These are phyloP conservation scores for Fusarium oxysporum DNA, from an alignment of 2,329 filamentous ascomycete genomes.

Conservation along the genomic window DNA sequence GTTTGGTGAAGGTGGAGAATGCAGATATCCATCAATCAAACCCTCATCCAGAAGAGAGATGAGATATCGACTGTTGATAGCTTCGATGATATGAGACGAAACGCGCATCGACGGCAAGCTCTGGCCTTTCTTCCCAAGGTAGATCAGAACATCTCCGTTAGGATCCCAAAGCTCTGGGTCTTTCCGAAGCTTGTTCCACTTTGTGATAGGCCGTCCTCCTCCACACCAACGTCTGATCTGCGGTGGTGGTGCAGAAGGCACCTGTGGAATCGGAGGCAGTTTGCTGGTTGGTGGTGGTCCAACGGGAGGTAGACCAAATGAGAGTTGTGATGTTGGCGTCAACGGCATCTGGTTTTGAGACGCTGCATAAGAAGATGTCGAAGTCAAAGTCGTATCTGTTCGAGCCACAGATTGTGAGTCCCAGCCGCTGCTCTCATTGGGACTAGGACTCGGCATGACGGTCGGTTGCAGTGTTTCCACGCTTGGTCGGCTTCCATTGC, in stretches of 20 bases:
- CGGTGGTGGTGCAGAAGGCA: conserved; percentile 37
- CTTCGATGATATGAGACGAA: conserved; percentile 69
- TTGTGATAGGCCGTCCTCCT: conserved; percentile 59
- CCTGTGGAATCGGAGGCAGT: conserved; percentile 56
- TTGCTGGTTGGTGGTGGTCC: conserved; percentile 57
- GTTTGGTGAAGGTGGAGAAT: conserved; percentile 56
- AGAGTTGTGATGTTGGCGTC: conserved; percentile 35
- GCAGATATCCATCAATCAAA: conserved; percentile 57
- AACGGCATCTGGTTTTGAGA: conserved; percentile 33
- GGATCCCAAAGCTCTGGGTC: conserved; percentile 72
- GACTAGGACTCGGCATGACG: conserved; percentile 6
- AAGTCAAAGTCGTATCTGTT: conserved; percentile 21
- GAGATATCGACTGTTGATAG: conserved; percentile 66
- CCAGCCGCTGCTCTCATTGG: conserved; percentile 26
- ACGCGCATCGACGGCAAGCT: conserved; percentile 65
- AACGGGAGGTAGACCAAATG: conserved; percentile 34
- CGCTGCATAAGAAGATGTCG: conserved; percentile 23
- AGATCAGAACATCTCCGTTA: conserved; percentile 70
- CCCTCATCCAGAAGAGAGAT: conserved; percentile 66
- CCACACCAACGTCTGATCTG: conserved; percentile 67
- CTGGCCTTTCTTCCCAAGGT: conserved; percentile 61
- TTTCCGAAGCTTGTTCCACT: conserved; percentile 69
- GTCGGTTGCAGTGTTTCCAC: conserved; percentile 37
- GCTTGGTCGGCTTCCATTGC: conserved; percentile 37
- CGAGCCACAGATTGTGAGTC: conserved; percentile 17